Evolutionary conservation across 495 filamentous ascomycete genomes (phyloP).

Genomic region (Penicillium tannophilum): DNA sequence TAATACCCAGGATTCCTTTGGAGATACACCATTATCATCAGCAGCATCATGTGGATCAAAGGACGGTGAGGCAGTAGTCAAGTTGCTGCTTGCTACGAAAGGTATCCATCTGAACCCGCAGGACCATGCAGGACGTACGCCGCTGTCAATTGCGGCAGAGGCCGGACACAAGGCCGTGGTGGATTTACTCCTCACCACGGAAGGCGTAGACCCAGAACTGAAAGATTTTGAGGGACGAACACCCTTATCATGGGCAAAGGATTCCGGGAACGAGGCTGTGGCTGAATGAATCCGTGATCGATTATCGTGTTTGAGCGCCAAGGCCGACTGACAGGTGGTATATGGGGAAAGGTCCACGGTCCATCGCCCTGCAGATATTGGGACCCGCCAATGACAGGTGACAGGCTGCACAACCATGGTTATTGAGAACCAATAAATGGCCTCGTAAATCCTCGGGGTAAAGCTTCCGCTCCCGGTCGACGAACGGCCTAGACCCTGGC

Average conservation of each 20-base stretch:
- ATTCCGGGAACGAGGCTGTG: background rate
- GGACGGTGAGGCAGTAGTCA: background rate
- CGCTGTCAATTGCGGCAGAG: background rate
- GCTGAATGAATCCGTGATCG: background rate
- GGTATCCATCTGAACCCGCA: background rate
- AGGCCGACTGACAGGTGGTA: background rate
- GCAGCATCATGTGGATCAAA: background rate
- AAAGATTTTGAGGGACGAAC: background rate
- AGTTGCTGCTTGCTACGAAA: background rate
- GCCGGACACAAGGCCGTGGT: background rate
- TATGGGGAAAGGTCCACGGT: too few relatives aligned
- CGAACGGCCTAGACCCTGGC: background rate
- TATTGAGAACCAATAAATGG: background rate
- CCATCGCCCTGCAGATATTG: too few relatives aligned
- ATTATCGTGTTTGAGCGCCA: background rate
- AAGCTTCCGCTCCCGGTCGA: background rate
- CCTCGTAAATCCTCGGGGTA: background rate
- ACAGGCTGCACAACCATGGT: background rate
- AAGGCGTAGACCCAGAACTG: background rate
- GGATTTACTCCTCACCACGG: background rate
- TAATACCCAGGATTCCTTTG: background rate
- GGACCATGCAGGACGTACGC: background rate
- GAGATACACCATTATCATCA: background rate
- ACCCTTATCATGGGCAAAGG: background rate
- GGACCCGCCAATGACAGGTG: too few relatives aligned